A percentile compares a stretch with the other conserved stretches of the same genome.
phyloP scores from a whole-genome alignment of 345 rosid genomes.

The Eucalyptus guilfoylei region DNA sequence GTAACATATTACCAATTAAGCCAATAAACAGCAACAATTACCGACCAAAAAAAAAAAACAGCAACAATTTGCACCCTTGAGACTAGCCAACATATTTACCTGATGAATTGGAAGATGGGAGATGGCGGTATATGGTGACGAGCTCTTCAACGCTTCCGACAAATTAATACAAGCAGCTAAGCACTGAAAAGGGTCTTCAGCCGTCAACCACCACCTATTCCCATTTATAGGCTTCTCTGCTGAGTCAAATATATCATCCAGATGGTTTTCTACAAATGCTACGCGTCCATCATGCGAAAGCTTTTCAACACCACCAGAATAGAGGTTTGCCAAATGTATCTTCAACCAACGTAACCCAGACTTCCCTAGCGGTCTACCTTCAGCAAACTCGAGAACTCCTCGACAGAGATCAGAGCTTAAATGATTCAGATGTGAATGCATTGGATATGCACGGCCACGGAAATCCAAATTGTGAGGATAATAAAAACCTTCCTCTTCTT shows the following conservation, averaged over 20 bases:
- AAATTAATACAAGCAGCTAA: conserved; percentile 88
- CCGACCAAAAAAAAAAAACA: no score
- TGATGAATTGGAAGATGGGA: conserved; percentile 96
- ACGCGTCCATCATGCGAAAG: conserved; percentile 82
- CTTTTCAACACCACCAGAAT: conserved; percentile 84
- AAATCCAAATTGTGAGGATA: conserved; percentile 99
- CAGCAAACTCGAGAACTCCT: conserved; percentile 93
- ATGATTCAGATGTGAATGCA: conserved; percentile 97
- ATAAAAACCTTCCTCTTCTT: conserved; percentile 90
- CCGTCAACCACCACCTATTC: conserved; percentile 87
- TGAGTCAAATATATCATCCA: conserved; percentile 77
- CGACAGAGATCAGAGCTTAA: conserved; percentile 92
- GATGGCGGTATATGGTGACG: conserved; percentile 54
- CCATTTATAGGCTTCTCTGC: conserved; percentile 87
- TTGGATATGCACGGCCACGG: conserved; percentile 97
- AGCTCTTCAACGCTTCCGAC: conserved; percentile 75
- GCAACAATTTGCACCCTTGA: neutral
- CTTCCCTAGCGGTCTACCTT: conserved; percentile 81
- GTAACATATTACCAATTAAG: neutral
- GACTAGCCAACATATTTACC: conserved; percentile 25
- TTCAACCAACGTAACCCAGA: conserved; percentile 88
- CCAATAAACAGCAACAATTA: neutral
- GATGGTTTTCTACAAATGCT: conserved; percentile 76
- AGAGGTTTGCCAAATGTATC: conserved; percentile 87
- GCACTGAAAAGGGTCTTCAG: conserved; percentile 98